These are phyloP conservation scores for Pichia sp. DNA, from an alignment of 1,139 yeast species.

Conservation along the genomic window DNA sequence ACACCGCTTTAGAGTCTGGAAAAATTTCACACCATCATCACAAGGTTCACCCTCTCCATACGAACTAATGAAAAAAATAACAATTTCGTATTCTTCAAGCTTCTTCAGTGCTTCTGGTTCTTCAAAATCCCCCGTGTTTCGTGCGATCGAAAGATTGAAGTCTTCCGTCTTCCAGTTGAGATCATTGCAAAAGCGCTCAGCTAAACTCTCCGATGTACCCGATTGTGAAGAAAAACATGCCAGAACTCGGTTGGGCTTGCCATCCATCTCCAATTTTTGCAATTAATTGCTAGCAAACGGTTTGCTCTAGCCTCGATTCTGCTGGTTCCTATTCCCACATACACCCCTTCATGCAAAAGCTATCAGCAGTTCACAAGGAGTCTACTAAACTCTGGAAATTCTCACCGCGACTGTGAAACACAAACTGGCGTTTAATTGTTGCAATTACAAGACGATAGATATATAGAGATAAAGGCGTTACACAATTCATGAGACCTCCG, in stretches of 20 bases:
- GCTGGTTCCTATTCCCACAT: no score
- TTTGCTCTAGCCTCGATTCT: no score
- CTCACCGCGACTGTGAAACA: no score
- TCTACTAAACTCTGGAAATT: no score
- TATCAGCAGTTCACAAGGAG: no score
- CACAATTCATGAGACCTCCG: background rate
- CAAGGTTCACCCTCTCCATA: constrained; percentile 99
- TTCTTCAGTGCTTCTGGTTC: background rate
- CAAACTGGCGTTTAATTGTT: no score
- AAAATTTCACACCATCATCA: constrained; percentile 76
- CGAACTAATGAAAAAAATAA: constrained; percentile 78
- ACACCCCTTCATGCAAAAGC: no score
- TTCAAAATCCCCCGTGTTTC: background rate
- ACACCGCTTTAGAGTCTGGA: constrained; percentile 38
- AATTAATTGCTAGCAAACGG: no score
- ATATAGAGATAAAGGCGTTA: background rate
- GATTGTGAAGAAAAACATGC: constrained; percentile 94
- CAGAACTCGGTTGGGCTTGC: constrained; percentile 25
- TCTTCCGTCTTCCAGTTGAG: constrained; percentile 50
- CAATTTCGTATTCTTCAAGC: constrained; percentile 39
- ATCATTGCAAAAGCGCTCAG: constrained; percentile 53
- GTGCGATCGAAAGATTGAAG: constrained; percentile 40
- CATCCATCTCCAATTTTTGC: background rate
- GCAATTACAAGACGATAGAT: no score
- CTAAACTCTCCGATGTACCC: constrained; percentile 94